A percentile compares a stretch with the other conserved stretches of the same genome.
Evolutionary conservation across 768 basidiomycete genomes (phyloP).

Genomic region (Cantharellus cinnabarinus): DNA sequence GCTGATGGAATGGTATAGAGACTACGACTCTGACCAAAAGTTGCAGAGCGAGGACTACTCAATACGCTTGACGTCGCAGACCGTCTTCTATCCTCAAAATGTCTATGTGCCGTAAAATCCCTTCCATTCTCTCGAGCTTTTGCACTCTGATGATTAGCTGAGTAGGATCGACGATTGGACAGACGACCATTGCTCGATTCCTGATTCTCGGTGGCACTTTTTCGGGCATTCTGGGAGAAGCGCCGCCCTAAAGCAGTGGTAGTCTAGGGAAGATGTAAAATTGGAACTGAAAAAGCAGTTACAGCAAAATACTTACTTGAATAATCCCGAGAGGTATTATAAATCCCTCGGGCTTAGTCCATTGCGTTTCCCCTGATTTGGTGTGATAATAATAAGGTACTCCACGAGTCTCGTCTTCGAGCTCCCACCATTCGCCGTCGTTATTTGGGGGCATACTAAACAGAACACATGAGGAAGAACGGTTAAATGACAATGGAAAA

Average conservation of each 20-base stretch:
- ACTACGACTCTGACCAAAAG: neutral
- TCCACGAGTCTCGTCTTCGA: conserved; percentile 64
- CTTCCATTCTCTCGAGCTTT: neutral
- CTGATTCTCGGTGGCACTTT: neutral
- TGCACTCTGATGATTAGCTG: neutral
- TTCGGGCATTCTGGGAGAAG: conserved; percentile 4
- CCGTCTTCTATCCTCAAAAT: neutral
- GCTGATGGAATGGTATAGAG: conserved; percentile 1
- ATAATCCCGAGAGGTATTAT: conserved; percentile 81
- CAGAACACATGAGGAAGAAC: neutral
- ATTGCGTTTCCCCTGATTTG: conserved; percentile 74
- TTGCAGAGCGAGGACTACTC: neutral
- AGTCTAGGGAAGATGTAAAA: neutral
- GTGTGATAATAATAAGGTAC: conserved; percentile 91
- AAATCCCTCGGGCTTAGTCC: conserved; percentile 78
- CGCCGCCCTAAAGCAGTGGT: conserved; percentile 7
- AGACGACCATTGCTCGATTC: neutral
- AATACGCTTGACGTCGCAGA: neutral
- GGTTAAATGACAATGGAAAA: conserved; percentile 4
- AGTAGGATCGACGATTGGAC: neutral
- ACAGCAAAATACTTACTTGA: conserved; percentile 30
- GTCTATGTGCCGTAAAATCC: neutral
- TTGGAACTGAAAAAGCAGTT: neutral
- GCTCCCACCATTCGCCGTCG: conserved; percentile 93
- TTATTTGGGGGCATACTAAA: conserved; percentile 58